Evolutionary conservation across 192 early-diverging fungal genomes (phyloP).

Genomic region (Mortierella claussenii): DNA sequence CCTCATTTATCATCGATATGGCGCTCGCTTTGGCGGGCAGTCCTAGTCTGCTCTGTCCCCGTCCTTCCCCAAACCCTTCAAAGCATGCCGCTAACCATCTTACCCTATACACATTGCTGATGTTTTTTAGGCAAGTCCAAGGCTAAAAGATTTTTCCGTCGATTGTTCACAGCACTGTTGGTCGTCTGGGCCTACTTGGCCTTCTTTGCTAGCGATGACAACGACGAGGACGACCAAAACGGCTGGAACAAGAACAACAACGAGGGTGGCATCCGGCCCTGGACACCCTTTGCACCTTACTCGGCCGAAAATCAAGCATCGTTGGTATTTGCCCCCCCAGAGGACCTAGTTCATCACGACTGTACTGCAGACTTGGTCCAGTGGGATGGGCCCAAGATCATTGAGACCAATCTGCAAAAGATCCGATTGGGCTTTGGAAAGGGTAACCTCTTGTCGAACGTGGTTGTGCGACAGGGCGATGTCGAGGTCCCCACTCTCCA

Average conservation of each 20-base stretch:
- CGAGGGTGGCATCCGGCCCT: neutral
- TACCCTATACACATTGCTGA: neutral
- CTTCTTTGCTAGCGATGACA: conserved; percentile 7
- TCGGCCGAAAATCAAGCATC: conserved; percentile 2
- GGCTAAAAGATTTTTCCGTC: conserved; percentile 24
- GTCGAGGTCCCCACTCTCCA: conserved; percentile 15
- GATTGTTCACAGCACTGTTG: conserved; percentile 1
- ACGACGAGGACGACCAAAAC: neutral
- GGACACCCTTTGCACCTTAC: neutral
- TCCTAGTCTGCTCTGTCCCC: neutral
- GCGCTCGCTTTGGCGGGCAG: too few species aligned
- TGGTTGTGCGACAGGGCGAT: conserved; percentile 16
- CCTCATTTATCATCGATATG: too few species aligned
- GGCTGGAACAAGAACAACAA: neutral
- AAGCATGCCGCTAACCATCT: neutral
- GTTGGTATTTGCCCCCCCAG: neutral
- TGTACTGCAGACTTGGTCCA: conserved; percentile 21
- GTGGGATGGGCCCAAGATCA: conserved; percentile 16
- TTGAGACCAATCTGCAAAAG: conserved; percentile 2
- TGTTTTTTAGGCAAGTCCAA: conserved; percentile 24
- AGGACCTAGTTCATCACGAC: neutral
- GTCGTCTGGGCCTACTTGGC: conserved; percentile 8
- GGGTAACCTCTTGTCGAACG: conserved; percentile 21
- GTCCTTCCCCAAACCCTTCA: too few species aligned
- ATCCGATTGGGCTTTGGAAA: conserved; percentile 29